Conservation (phyloP, 2,329 filamentous ascomycete genomes). For the Paraphoma chrysanthemicola region DNA sequence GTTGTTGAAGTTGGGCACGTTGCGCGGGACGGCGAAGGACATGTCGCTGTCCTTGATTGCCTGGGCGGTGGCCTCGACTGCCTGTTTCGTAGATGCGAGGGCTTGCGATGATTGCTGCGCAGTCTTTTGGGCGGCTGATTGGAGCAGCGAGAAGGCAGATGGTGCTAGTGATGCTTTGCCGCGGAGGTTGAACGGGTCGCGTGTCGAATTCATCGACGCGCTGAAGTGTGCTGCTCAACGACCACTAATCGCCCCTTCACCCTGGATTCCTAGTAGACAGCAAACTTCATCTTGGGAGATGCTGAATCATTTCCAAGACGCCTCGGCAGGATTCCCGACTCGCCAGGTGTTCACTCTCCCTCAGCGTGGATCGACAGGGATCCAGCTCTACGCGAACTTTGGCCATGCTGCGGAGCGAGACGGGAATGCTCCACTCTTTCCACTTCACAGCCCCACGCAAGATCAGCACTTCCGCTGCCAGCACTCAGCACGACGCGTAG, state of each 20-base stretch:
- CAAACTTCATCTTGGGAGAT: neutral
- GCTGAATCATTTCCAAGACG: neutral
- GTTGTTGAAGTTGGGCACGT: conserved; percentile 52
- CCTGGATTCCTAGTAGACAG: neutral
- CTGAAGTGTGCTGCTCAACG: conserved; percentile 17
- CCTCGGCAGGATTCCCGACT: conserved; percentile 7
- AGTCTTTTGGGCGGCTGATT: conserved; percentile 38
- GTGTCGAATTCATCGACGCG: conserved; percentile 50
- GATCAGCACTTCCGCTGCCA: neutral
- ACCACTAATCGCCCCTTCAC: neutral
- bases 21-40: conserved; percentile 52
- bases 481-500: neutral
- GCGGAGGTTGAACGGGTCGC: conserved; percentile 56
- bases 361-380: conserved; percentile 24
- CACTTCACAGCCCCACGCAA: conserved; percentile 3
- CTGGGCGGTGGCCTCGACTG: conserved; percentile 40
- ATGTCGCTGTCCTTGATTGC: conserved; percentile 46
- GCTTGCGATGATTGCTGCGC: conserved; percentile 16
- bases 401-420: conserved; percentile 18
- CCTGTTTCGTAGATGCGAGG: conserved; percentile 39
- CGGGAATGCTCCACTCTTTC: conserved; percentile 14
- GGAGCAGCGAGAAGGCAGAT: conserved; percentile 39
- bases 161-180: conserved; percentile 36
- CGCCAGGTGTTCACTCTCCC: conserved; percentile 35
- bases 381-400: conserved; percentile 8